phyloP scores from a whole-genome alignment of 2,329 filamentous ascomycete genomes.

The Orbilia brochopaga region DNA sequence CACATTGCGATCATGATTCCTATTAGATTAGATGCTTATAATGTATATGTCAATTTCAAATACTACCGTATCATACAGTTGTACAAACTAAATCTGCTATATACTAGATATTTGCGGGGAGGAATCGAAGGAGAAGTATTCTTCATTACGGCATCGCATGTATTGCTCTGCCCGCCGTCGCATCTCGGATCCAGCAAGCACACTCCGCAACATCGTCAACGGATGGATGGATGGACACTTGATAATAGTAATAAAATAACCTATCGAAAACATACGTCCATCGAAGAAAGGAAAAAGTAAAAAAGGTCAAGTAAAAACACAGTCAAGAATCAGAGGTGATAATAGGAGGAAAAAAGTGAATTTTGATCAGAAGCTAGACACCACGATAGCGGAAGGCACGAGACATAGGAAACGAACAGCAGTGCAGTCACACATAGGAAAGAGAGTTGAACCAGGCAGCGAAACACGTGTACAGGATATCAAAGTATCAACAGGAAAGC shows the following conservation, averaged over 20 bases:
- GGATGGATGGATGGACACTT: too few relatives aligned
- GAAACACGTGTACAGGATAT: slow-evolving; percentile 45
- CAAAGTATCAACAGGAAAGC: slow-evolving; percentile 46
- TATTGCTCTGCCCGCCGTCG: slow-evolving; percentile 4
- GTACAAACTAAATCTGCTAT: too few relatives aligned
- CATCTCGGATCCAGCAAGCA: slow-evolving; percentile 12
- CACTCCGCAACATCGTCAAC: slow-evolving; percentile 12
- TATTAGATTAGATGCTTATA: too few relatives aligned
- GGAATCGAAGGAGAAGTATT: neutral
- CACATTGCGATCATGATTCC: too few relatives aligned
- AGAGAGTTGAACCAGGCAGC: slow-evolving; percentile 4
- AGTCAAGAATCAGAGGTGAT: slow-evolving; percentile 50
- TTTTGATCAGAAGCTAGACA: slow-evolving; percentile 50
- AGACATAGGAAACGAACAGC: slow-evolving; percentile 45
- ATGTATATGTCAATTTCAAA: too few relatives aligned
- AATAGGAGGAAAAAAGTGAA: slow-evolving; percentile 51
- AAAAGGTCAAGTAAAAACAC: slow-evolving; percentile 52
- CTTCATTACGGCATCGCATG: slow-evolving; percentile 9
- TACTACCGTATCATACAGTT: too few relatives aligned
- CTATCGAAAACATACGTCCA: slow-evolving; percentile 9
- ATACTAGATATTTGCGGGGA: too few relatives aligned
- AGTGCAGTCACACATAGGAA: slow-evolving; percentile 8
- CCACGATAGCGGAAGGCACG: slow-evolving; percentile 46
- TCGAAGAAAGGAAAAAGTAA: slow-evolving; percentile 20
- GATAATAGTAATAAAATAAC: too few relatives aligned